phyloP scores from a whole-genome alignment of 306 rosid genomes.

The Acacia confusa region DNA sequence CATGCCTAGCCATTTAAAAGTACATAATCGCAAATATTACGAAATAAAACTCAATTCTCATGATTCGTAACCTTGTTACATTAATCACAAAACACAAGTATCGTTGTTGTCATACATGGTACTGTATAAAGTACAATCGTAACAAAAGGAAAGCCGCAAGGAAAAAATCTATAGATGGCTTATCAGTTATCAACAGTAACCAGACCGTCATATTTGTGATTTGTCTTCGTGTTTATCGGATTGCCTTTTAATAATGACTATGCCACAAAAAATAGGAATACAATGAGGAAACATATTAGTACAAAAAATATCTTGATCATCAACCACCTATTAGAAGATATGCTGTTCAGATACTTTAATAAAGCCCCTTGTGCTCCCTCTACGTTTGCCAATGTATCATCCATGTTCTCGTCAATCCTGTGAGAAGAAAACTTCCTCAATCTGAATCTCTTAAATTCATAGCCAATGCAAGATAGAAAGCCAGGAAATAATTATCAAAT shows the following conservation, averaged over 20 bases:
- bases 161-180: slow-evolving; percentile 6
- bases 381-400: slow-evolving; percentile 83
- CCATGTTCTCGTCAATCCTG: slow-evolving; percentile 99
- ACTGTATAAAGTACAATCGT: neutral
- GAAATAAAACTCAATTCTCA: slow-evolving; percentile 26
- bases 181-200: slow-evolving; percentile 36
- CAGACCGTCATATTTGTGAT: slow-evolving; percentile 25
- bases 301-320: slow-evolving; percentile 99
- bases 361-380: slow-evolving; percentile 93
- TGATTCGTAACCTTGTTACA: slow-evolving; percentile 31
- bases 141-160: neutral
- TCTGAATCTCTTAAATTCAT: slow-evolving; percentile 25
- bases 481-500: neutral
- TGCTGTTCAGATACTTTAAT: slow-evolving; percentile 91
- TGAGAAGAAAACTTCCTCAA: slow-evolving; percentile 18
- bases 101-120: slow-evolving; percentile 26
- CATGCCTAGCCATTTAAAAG: neutral
- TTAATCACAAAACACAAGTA: slow-evolving; percentile 33
- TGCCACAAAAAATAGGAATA: slow-evolving; percentile 99
- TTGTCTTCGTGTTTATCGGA: slow-evolving; percentile 38
- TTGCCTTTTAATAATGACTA: slow-evolving; percentile 49
- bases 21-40: no score
- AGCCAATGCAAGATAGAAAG: slow-evolving; percentile 15
- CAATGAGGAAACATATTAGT: slow-evolving; percentile 89
- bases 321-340: slow-evolving; percentile 98